A percentile compares a stretch with the other conserved stretches of the same genome.
phyloP scores from a whole-genome alignment of 306 rosid genomes.

The Prunus campanulata region DNA sequence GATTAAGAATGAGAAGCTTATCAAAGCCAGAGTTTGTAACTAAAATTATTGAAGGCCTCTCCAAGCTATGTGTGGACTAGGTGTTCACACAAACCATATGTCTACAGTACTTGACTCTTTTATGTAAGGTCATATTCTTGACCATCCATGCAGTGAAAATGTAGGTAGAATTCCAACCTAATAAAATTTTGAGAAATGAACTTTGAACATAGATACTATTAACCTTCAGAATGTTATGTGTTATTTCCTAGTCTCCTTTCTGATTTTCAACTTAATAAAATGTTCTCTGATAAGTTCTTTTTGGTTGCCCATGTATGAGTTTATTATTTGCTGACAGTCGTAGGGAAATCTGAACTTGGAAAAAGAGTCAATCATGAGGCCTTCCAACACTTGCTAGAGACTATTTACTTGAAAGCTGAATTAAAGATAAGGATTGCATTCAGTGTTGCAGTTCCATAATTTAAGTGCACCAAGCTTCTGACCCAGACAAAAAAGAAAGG shows the following conservation, averaged over 20 bases:
- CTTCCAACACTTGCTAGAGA: background rate
- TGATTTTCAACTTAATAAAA: background rate
- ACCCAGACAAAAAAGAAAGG: background rate
- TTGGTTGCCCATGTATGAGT: background rate
- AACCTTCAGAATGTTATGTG: background rate
- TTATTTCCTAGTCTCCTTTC: background rate
- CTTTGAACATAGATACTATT: background rate
- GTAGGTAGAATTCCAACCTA: background rate
- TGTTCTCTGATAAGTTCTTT: background rate
- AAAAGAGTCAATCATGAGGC: background rate
- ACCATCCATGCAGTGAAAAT: background rate
- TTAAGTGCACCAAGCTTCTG: background rate
- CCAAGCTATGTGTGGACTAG: background rate
- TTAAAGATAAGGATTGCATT: background rate
- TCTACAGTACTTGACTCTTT: background rate
- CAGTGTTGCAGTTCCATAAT: background rate
- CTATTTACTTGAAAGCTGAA: background rate
- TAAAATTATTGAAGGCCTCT: background rate
- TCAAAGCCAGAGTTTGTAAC: background rate
- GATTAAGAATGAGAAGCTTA: background rate
- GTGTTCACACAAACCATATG: background rate
- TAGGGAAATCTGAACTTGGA: background rate
- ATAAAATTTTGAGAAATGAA: background rate
- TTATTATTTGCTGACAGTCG: background rate
- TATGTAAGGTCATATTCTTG: background rate